Evolutionary conservation across 2,329 filamentous ascomycete species (phyloP).

Genomic region (Lecanicillium sp.): DNA sequence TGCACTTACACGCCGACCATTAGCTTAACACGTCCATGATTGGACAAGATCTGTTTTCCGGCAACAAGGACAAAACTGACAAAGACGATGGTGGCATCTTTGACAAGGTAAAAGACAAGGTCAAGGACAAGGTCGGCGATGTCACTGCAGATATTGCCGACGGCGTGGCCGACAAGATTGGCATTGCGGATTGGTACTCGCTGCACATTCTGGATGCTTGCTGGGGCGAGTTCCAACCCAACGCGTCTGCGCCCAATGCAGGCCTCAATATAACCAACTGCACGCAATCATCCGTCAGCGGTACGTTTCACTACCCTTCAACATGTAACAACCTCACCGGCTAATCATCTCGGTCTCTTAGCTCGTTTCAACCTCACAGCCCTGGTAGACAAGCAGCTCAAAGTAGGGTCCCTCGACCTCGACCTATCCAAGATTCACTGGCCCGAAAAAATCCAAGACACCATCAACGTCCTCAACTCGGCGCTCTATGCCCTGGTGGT

Average conservation of each 20-base stretch:
- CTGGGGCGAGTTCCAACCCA: slow-evolving; percentile 37
- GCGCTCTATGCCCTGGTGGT: slow-evolving; percentile 41
- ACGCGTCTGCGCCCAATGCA: slow-evolving; percentile 27
- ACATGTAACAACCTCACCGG: neutral
- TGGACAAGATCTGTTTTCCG: neutral
- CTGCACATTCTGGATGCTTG: slow-evolving; percentile 41
- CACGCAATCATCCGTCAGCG: slow-evolving; percentile 28
- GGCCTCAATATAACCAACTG: slow-evolving; percentile 38
- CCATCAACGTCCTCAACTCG: slow-evolving; percentile 41
- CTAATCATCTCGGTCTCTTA: neutral
- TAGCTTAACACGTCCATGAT: slow-evolving; percentile 5
- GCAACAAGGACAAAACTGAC: neutral
- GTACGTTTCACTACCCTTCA: slow-evolving; percentile 20
- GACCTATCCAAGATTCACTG: slow-evolving; percentile 38
- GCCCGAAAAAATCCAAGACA: slow-evolving; percentile 34
- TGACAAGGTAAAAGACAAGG: slow-evolving; percentile 20
- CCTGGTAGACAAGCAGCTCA: slow-evolving; percentile 37
- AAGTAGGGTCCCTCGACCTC: slow-evolving; percentile 35
- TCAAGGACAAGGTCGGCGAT: slow-evolving; percentile 30
- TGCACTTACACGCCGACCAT: neutral
- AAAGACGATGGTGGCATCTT: slow-evolving; percentile 1
- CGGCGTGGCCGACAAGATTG: slow-evolving; percentile 32
- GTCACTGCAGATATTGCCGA: slow-evolving; percentile 32
- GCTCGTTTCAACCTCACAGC: slow-evolving; percentile 35
- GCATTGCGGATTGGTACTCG: slow-evolving; percentile 44